These are phyloP conservation scores for Setaria italica DNA, from an alignment of 202 grass and related monocot genomes.

Conservation along the genomic window DNA sequence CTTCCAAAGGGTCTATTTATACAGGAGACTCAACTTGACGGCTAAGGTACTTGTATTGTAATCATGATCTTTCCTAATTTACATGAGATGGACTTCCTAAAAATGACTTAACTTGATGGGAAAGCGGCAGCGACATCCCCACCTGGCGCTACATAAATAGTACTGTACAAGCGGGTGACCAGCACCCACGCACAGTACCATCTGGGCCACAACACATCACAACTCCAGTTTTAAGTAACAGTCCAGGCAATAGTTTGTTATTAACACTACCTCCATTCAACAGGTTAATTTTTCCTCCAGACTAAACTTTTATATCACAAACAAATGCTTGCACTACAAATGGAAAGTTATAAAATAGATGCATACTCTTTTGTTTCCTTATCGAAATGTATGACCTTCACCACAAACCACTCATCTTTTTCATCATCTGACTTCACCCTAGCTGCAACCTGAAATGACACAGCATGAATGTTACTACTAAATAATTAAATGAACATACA, in stretches of 20 bases:
- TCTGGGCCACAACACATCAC: not conserved
- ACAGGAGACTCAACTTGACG: too few relatives aligned
- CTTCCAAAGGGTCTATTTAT: too few relatives aligned
- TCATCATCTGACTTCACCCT: slow-evolving; percentile 82
- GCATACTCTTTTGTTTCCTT: slow-evolving; percentile 97
- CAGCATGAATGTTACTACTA: slow-evolving; percentile 27
- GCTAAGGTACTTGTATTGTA: too few relatives aligned
- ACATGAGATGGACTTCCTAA: too few relatives aligned
- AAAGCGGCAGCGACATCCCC: not conserved
- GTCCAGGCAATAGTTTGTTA: slow-evolving; percentile 15
- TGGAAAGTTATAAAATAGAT: slow-evolving; percentile 18
- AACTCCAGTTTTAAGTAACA: slow-evolving; percentile 18
- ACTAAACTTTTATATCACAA: slow-evolving; percentile 1
- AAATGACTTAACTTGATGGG: not conserved
- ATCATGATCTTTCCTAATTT: too few relatives aligned
- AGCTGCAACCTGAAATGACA: slow-evolving; percentile 88
- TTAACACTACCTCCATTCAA: slow-evolving; percentile 14
- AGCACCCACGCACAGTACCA: not conserved
- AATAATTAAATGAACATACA: slow-evolving; percentile 31
- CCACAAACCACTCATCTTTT: slow-evolving; percentile 94
- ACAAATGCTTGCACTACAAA: slow-evolving; percentile 5
- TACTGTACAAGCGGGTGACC: too few relatives aligned
- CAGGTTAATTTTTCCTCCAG: not conserved
- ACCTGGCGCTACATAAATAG: not conserved
- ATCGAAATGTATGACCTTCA: slow-evolving; percentile 94